Conservation (phyloP, 495 filamentous ascomycete genomes). For the Penicillium roqueforti region DNA sequence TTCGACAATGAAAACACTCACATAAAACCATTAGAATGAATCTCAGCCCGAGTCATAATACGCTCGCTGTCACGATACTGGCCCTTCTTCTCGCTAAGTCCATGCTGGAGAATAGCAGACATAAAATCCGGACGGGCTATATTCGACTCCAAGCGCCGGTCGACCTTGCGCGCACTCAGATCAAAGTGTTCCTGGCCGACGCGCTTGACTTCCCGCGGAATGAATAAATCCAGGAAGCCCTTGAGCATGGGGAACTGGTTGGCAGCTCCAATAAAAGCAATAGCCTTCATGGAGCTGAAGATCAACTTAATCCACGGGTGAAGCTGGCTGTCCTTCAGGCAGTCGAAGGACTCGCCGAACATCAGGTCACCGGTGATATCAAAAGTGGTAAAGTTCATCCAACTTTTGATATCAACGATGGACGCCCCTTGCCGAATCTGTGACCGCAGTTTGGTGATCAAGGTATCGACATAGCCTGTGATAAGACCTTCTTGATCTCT, state of each 20-base stretch:
- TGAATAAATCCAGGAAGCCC: conserved; percentile 7
- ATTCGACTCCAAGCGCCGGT: conserved; percentile 17
- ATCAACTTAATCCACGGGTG: conserved; percentile 48
- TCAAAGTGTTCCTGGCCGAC: conserved; percentile 22
- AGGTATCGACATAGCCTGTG: conserved; percentile 33
- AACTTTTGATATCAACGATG: conserved; percentile 21
- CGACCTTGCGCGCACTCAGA: conserved; percentile 21
- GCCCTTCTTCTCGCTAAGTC: conserved; percentile 20
- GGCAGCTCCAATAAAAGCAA: conserved; percentile 19
- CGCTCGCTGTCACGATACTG: conserved; percentile 11
- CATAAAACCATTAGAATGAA: conserved; percentile 31
- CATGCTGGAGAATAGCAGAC: conserved; percentile 27
- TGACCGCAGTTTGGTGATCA: conserved; percentile 30
- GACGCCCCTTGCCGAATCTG: neutral
- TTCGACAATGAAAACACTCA: conserved; percentile 1
- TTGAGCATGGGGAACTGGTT: conserved; percentile 30
- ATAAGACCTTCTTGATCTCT: conserved; percentile 36
- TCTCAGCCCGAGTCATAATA: conserved; percentile 26
- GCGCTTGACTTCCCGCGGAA: conserved; percentile 12
- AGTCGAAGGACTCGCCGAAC: conserved; percentile 49
- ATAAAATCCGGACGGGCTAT: conserved; percentile 24
- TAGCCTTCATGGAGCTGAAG: conserved; percentile 31
- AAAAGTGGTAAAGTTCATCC: conserved; percentile 42
- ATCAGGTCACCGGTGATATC: conserved; percentile 48
- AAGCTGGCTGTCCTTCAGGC: conserved; percentile 35